Conservation (phyloP, 1,139 yeast genomes). For the Taphrina betulina region DNA sequence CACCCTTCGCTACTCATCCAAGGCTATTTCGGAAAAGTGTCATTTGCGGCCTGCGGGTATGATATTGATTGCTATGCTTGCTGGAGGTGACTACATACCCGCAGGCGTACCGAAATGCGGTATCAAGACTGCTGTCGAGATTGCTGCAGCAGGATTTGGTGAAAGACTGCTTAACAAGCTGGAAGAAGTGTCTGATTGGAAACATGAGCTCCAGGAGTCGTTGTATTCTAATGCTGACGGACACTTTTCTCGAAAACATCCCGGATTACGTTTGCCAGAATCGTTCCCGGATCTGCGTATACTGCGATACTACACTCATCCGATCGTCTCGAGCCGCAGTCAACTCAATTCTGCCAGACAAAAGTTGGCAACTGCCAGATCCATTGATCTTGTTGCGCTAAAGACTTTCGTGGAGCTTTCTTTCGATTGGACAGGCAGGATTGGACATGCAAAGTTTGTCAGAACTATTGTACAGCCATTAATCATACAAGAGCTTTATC, state of each 20-base stretch:
- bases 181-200: slow-evolving; percentile 32
- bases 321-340: slow-evolving; percentile 30
- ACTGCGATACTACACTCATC: slow-evolving; percentile 32
- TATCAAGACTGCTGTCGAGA: slow-evolving; percentile 37
- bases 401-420: neutral
- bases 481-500: neutral
- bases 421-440: slow-evolving; percentile 15
- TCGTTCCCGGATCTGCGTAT: slow-evolving; percentile 35
- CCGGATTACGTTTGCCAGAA: slow-evolving; percentile 30
- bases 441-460: slow-evolving; percentile 19
- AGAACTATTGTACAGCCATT: slow-evolving; percentile 25
- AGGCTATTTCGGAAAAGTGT: neutral
- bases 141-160: slow-evolving; percentile 17
- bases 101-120: slow-evolving; percentile 44
- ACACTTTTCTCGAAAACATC: slow-evolving; percentile 33
- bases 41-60: slow-evolving; percentile 35
- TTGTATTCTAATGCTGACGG: slow-evolving; percentile 32
- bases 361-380: neutral
- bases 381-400: too few species aligned
- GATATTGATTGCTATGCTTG: slow-evolving; percentile 43
- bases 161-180: slow-evolving; percentile 2
- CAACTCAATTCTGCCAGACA: neutral
- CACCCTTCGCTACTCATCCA: slow-evolving; percentile 21
- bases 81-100: slow-evolving; percentile 46
- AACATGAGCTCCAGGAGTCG: slow-evolving; percentile 22